Base-by-base conservation (phyloP, 768 basidiomycete species). In the Omphalotus guepiniiformis region DNA sequence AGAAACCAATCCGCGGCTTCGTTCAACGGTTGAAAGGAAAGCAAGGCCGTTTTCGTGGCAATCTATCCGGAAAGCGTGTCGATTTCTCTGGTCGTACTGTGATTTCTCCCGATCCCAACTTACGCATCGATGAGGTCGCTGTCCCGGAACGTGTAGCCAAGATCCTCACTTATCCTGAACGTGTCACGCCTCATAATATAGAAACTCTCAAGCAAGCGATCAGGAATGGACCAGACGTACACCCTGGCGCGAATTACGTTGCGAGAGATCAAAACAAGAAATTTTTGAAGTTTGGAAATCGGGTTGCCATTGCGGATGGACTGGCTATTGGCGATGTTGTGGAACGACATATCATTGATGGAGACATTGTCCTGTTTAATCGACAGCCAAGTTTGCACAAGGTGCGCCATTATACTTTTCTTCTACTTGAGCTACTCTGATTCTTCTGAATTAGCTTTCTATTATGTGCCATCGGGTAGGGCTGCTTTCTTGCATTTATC, bases 381-480 rank as follows among this genome's bases (percentile, higher is more conserved):
- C 93, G 96, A 49, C 96, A 99, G 60, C 96, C 96, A 4, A 93
- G 91, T 81, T 73, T 99, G 63, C 96, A 99, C 67, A 97, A 93
- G 69, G 89, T 88, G 25, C 26, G 66, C 50, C 3, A 0, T 26
- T 35, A 15, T 30, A 21, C 29, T 6, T 49, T 18, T 50, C 52
- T 18, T 4, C 38, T 3, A 36, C 42, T 50, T 36, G 52, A 39
- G 39, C 36, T 42, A 16, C 42, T 43, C 2, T 41, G 50, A 26
- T n/a, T 2, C 50, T 28, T 46, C n/a, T n/a, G n/a, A n/a, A n/a
- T n/a, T 51, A 91, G 87, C 75, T 99, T 15, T 98, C 96, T 4
- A 98, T 99, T 63, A 98, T 99, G 93, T 96, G 93, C 62, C 96
- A 99, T 69, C 76, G 93, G 50, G 94, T 89, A 49, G 55, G 78